phyloP scores from a whole-genome alignment of 176 grass and related monocot genomes.

The Oryza coarctata region DNA sequence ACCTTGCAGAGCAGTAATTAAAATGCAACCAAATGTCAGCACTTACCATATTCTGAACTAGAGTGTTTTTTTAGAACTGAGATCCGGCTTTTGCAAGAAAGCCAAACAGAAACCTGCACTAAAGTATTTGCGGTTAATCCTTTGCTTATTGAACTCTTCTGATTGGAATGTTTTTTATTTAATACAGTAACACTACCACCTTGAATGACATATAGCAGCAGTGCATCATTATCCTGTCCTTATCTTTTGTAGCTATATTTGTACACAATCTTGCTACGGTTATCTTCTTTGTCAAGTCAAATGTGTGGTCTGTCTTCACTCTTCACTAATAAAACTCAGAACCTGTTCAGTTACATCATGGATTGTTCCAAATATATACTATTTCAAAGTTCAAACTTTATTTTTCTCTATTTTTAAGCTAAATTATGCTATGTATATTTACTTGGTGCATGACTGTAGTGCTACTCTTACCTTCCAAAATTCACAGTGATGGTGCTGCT shows the following conservation, averaged over 20 bases:
- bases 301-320: too few species aligned
- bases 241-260: not conserved
- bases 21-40: not conserved
- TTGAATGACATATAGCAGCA: not conserved
- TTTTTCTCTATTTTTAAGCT: not conserved
- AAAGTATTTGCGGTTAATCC: not conserved
- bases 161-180: not conserved
- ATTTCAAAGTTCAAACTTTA: not conserved
- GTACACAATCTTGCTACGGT: too few species aligned
- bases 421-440: not conserved
- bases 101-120: too few species aligned
- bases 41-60: slow-evolving; percentile 7
- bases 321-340: too few species aligned
- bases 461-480: slow-evolving; percentile 18
- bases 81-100: too few species aligned
- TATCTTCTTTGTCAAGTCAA: not conserved
- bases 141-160: not conserved
- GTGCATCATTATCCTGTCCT: too few species aligned
- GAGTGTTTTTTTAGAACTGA: too few species aligned
- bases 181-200: not conserved
- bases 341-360: not conserved
- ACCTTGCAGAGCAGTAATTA: slow-evolving; percentile 23
- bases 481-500: slow-evolving; percentile 82
- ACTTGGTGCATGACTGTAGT: slow-evolving; percentile 17
- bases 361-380: not conserved